Evolutionary conservation across 2,329 filamentous ascomycete genomes (phyloP), one percentile per base, ranked within the genome.

Genomic region (Xylaria sp.): DNA sequence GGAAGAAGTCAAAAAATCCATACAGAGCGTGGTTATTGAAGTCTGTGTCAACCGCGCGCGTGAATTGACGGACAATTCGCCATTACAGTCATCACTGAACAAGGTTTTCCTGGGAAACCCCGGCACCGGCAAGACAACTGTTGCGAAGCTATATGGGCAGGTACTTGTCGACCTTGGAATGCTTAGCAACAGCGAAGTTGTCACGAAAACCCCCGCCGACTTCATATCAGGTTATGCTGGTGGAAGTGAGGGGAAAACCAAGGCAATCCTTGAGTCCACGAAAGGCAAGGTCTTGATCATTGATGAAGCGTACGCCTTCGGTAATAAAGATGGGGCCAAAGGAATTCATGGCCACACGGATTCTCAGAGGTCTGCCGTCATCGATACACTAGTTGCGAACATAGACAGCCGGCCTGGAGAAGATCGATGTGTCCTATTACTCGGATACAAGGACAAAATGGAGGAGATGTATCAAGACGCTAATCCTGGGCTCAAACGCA

Each of bases 371-470:
- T 83, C 79, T 0, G 87, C 85, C 0, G 87, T 91, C 1, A 81
- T 92, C 2, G 90, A 92, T 66, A 92, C 88, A 0, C 86, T 92
- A 6, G 90, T 92, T 0, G 87, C 88, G 0, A 86, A 91, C 65
- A 83, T 92, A 0, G 89, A 92, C 60, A 88, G 84, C 63, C 82
- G 83, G 0, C 85, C 88, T 0, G 88, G 89, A 0, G 89, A 92
- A 21, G 89, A 92, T 72, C 83, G 88, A 4, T 92, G 89, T 64
- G 87, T 93, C 0, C 77, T 93, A 0, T 77, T 93, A 0, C 77
- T 92, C 0, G 90, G 90, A 0, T 93, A 93, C 75, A 81, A 85
- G 48, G 84, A 89, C 0, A 79, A 89, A 64, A 90, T 93, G 85
- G 80, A 85, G 54, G 76, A 82, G 0, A 92, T 92, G 89, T 87